Conservation (phyloP, 2,329 filamentous ascomycete species). For the Aspergillus spinulosporus region DNA sequence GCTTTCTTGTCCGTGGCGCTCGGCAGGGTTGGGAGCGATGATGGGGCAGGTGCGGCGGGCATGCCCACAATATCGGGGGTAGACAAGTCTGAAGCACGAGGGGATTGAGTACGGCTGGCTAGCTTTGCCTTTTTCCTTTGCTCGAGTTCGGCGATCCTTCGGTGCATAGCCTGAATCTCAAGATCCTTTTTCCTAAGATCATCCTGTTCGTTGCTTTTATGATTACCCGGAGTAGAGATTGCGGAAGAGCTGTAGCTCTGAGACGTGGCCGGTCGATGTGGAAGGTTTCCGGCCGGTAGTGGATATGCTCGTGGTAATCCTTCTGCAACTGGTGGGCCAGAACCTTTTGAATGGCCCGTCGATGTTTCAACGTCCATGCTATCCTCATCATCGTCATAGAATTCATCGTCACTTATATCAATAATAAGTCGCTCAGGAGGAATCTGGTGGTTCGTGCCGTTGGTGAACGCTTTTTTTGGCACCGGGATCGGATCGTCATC, state of each 20-base stretch:
- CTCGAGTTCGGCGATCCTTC: slow-evolving; percentile 53
- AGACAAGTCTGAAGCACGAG: slow-evolving; percentile 29
- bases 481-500: slow-evolving; percentile 59
- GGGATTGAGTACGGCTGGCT: slow-evolving; percentile 40
- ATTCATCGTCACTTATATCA: slow-evolving; percentile 76
- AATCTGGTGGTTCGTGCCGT: slow-evolving; percentile 40
- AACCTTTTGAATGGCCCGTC: slow-evolving; percentile 25
- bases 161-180: slow-evolving; percentile 50
- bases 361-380: slow-evolving; percentile 35
- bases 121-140: slow-evolving; percentile 46
- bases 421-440: slow-evolving; percentile 68
- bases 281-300: slow-evolving; percentile 45
- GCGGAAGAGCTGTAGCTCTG: slow-evolving; percentile 42
- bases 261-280: slow-evolving; percentile 43
- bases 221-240: slow-evolving; percentile 39
- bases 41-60: not conserved
- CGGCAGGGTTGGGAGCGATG: not conserved
- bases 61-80: slow-evolving; percentile 17
- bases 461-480: slow-evolving; percentile 63
- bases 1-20: not conserved
- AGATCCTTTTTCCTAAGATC: slow-evolving; percentile 51
- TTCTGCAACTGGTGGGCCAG: slow-evolving; percentile 18
- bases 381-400: slow-evolving; percentile 35
- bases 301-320: slow-evolving; percentile 46
- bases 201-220: slow-evolving; percentile 40